Percentiles rank a stretch among this genome's conserved stretches.
These are phyloP conservation scores for Dovyalis caffra DNA, from an alignment of 345 rosid genomes.

Conservation along the genomic window DNA sequence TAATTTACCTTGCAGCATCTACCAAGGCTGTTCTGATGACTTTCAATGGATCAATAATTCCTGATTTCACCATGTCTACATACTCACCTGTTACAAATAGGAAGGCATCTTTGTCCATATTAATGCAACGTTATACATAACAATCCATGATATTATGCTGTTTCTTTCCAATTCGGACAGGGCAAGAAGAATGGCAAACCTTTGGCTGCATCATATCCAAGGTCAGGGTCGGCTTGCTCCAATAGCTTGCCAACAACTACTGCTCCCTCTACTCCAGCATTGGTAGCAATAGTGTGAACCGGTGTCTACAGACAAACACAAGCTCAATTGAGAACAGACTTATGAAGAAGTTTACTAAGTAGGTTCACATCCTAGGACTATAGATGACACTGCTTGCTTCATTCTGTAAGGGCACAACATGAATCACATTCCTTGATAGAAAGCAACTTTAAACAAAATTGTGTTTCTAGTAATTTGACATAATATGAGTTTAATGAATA, in stretches of 20 bases:
- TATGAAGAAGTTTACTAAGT: neutral
- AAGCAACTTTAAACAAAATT: too few species aligned
- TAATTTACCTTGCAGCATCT: conserved; percentile 90
- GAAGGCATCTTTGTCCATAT: neutral
- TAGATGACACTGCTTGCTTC: neutral
- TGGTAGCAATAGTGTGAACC: conserved; percentile 33
- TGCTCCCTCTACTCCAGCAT: conserved; percentile 50
- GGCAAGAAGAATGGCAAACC: conserved; percentile 17
- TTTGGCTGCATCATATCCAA: conserved; percentile 54
- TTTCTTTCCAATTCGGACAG: neutral
- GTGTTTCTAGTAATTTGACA: too few species aligned
- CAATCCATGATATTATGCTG: neutral
- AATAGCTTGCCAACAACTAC: conserved; percentile 45
- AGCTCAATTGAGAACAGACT: neutral
- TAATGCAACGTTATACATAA: neutral
- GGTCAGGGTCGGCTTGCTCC: conserved; percentile 41
- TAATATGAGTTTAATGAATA: too few species aligned
- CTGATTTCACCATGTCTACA: conserved; percentile 88
- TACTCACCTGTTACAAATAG: conserved; percentile 56
- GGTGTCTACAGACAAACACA: conserved; percentile 32
- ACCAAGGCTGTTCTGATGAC: conserved; percentile 94
- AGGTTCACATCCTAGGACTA: neutral
- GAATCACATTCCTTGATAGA: too few species aligned
- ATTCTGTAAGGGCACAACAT: neutral
- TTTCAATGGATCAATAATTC: conserved; percentile 89